Base-by-base conservation (phyloP, 1,284 basidiomycete species). In the Ganoderma meredithae region DNA sequence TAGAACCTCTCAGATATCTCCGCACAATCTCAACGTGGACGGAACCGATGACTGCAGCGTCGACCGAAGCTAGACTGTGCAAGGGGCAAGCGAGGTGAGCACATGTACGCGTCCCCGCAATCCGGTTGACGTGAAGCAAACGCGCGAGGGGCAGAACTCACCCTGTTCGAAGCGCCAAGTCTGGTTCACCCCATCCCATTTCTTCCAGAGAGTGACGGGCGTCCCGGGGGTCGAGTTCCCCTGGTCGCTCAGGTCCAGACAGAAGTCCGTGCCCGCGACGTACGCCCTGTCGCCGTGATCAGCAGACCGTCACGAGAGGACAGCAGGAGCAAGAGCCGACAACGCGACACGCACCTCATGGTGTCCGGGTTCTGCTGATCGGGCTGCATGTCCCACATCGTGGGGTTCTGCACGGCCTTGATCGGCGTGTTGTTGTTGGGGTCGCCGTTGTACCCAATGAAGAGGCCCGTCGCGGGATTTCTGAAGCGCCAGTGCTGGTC, bases 401-500 rank as follows among this genome's bases (percentile, higher is more conserved):
- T 41, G 22, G 80, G 81, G 0, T 75, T 71, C 0, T 71, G 36
- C 10, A 70, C 66, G 1, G 77, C 83, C 12, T 83, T 72, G 53
- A 86, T 69, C 27, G 72, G 78, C 3, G 80, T 78, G 41, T 78
- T 83, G 69, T 85, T 77, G 7, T 60, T 63, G 17, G 62, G 66
- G 47, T 69, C 66, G 60, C 71, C 71, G 31, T 78, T 78, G 19
- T 81, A 69, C 13, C 76, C 74, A 27, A 88, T 79, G 75, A 81
- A 88, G 22, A 79, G 69, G 0, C 79, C 80, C 10, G 77, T 78
- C 5, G 76, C 76, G 7, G 62, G 74, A 9, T 81, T 82, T 60
- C 79, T 81, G 78, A 88, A 74, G 1, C 76, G 76, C 78, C 80
- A 87, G 8, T 76, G 74, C 19, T 69, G 77, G 39, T 44, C 60